A percentile compares a stretch with the other conserved stretches of the same genome.
phyloP scores from a whole-genome alignment of 192 early-diverging fungal species.

The Funneliformis geosporum region DNA sequence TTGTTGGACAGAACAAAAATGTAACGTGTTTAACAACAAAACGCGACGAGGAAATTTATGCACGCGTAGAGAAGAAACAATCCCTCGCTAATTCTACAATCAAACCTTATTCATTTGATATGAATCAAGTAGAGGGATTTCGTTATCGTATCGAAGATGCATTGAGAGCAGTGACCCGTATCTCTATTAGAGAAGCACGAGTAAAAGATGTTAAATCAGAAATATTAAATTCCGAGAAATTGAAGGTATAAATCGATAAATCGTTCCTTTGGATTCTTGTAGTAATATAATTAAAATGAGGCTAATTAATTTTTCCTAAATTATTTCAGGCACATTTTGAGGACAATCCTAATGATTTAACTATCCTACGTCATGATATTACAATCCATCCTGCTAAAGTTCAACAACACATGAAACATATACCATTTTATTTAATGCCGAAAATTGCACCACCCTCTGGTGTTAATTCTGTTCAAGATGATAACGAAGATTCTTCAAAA shows the following conservation, averaged over 20 bases:
- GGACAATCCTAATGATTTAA: slow-evolving; percentile 91
- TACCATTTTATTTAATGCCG: slow-evolving; percentile 92
- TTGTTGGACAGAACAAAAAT: slow-evolving; percentile 38
- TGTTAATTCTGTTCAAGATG: not conserved
- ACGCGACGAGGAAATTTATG: slow-evolving; percentile 71
- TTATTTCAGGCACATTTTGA: slow-evolving; percentile 83
- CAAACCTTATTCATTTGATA: slow-evolving; percentile 84
- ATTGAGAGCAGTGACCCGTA: slow-evolving; percentile 71
- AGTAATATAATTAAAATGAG: not conserved
- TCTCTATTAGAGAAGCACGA: slow-evolving; percentile 83
- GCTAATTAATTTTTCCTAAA: not conserved
- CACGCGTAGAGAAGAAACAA: slow-evolving; percentile 75
- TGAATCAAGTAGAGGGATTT: slow-evolving; percentile 88
- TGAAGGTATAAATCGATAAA: slow-evolving; percentile 58
- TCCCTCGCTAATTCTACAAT: slow-evolving; percentile 51
- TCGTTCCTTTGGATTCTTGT: not conserved
- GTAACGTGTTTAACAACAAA: slow-evolving; percentile 33
- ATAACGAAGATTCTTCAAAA: not conserved
- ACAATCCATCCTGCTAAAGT: slow-evolving; percentile 80
- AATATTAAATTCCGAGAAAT: slow-evolving; percentile 93
- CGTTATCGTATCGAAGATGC: slow-evolving; percentile 89
- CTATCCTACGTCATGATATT: slow-evolving; percentile 89
- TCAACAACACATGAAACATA: slow-evolving; percentile 88
- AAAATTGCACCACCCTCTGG: slow-evolving; percentile 55
- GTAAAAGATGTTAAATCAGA: slow-evolving; percentile 95